Base-by-base conservation (phyloP, 176 grass and related monocot genomes). In the Cenchrus americanus region DNA sequence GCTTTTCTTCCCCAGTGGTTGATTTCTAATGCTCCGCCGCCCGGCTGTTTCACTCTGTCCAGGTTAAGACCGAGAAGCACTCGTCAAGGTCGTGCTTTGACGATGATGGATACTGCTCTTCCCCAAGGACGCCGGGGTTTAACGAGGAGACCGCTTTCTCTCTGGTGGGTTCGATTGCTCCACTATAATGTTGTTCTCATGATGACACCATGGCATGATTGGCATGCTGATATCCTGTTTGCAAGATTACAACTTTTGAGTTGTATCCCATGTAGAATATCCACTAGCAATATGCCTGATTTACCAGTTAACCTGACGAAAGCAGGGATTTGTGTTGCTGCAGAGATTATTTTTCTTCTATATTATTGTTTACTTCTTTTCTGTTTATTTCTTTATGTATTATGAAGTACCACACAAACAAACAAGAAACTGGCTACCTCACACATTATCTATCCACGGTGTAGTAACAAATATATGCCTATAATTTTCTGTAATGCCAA, bases 41-140 rank as follows among this genome's bases (percentile, higher is more conserved):
- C 47, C 14, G 14, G 34, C n/a, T 6, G 27, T 62, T 84, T 86
- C 47, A 22, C 46, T 65, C 3, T 47, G 10, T 58, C 54, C 81
- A 98, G 96, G 91, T 98, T 34, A 99, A 92, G 83, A 83, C 91
- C 9, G 93, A 96, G 22, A 99, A 96, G 78, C 73, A 86, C 77
- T 50, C 86, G 55, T 2, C 83, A 55, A 76, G 73, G 30, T 67
- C 87, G 76, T 90, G 84, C 52, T 90, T 93, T 80, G 93, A 95
- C 21, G 83, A 82, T 69, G 83, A 86, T 78, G 91, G 37, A 69
- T 82, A 87, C 69, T 85, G 86, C 26, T 90, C 87, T 57, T 87
- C 87, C 84, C 89, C 91, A 27, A 92, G 91, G 13, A 90, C 93
- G 10, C 89, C 83, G 8, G 83, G 80, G 80, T 86, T 92, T 69